Evolutionary conservation across 306 rosid species (phyloP).

Genomic region (Dalbergia cochinchinensis): DNA sequence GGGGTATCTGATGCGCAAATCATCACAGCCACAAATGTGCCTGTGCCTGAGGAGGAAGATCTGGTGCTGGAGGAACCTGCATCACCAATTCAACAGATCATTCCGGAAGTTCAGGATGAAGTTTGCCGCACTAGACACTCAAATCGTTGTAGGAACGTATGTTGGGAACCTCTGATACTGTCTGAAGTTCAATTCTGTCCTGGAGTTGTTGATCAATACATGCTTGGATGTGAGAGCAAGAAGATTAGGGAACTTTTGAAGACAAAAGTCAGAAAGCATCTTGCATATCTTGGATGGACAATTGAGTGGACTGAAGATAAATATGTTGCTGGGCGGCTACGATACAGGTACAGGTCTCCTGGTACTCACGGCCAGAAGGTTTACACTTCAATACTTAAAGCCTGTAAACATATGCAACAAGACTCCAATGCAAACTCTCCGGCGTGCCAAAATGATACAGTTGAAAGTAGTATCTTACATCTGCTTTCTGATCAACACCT

Average conservation of each 20-base stretch:
- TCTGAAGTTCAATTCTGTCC: constrained; percentile 57
- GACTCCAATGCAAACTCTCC: constrained; percentile 24
- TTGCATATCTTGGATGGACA: constrained; percentile 72
- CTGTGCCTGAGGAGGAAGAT: constrained; percentile 29
- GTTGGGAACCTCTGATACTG: constrained; percentile 53
- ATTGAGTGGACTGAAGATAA: constrained; percentile 51
- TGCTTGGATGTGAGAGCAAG: constrained; percentile 37
- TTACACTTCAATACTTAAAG: constrained; percentile 58
- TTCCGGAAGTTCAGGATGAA: constrained; percentile 41
- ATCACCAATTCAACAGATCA: constrained; percentile 26
- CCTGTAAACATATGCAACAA: constrained; percentile 45
- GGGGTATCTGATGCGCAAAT: constrained; percentile 7
- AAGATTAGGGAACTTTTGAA: constrained; percentile 35
- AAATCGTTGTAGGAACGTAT: not conserved
- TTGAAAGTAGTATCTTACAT: constrained; percentile 25
- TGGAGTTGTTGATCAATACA: constrained; percentile 53
- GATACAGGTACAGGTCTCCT: constrained; percentile 63
- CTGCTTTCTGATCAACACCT: constrained; percentile 36
- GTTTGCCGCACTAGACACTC: constrained; percentile 3
- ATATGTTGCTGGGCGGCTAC: not conserved
- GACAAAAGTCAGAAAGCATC: constrained; percentile 58
- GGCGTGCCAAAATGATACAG: constrained; percentile 42
- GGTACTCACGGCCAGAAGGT: constrained; percentile 42
- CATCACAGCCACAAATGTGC: not conserved
- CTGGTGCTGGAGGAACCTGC: constrained; percentile 33